phyloP scores from a whole-genome alignment of 2,329 filamentous ascomycete genomes.

The Metarhizium anisopliae region DNA sequence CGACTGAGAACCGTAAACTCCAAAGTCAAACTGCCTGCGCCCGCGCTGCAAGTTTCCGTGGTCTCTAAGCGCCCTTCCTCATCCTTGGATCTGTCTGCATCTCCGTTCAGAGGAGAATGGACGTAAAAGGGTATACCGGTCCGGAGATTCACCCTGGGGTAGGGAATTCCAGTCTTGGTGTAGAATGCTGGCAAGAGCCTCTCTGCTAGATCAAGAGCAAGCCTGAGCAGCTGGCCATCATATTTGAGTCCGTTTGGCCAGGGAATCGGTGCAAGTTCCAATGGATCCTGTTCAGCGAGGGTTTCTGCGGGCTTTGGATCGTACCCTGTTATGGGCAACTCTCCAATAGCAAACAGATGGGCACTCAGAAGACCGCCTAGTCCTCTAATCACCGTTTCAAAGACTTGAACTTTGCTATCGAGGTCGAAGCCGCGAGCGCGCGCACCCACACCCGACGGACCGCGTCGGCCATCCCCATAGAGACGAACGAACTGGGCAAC shows the following conservation, averaged over 20 bases:
- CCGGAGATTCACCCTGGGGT: constrained; percentile 86
- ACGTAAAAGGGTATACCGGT: constrained; percentile 87
- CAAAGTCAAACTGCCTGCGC: constrained; percentile 88
- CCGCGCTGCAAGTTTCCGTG: constrained; percentile 93
- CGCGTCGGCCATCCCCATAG: constrained; percentile 76
- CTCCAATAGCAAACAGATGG: constrained; percentile 85
- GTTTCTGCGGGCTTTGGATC: constrained; percentile 32
- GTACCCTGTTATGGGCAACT: constrained; percentile 79
- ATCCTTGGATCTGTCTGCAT: constrained; percentile 22
- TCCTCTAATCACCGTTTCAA: constrained; percentile 93
- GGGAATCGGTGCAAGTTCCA: constrained; percentile 45
- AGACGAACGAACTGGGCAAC: constrained; percentile 66
- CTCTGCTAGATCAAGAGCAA: constrained; percentile 77
- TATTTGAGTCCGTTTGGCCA: constrained; percentile 78
- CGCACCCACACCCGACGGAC: constrained; percentile 58
- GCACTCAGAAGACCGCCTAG: constrained; percentile 86
- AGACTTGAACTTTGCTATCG: constrained; percentile 97
- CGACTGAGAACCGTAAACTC: constrained; percentile 89
- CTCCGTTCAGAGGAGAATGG: constrained; percentile 69
- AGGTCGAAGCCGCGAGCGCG: constrained; percentile 80
- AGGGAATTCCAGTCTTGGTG: constrained; percentile 83
- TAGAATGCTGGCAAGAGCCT: constrained; percentile 87
- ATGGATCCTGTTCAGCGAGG: constrained; percentile 25
- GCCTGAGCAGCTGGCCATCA: constrained; percentile 79
- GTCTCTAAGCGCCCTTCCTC: constrained; percentile 52